Base-by-base conservation (phyloP, 2,329 filamentous ascomycete species). In the Shiraia bambusicola region DNA sequence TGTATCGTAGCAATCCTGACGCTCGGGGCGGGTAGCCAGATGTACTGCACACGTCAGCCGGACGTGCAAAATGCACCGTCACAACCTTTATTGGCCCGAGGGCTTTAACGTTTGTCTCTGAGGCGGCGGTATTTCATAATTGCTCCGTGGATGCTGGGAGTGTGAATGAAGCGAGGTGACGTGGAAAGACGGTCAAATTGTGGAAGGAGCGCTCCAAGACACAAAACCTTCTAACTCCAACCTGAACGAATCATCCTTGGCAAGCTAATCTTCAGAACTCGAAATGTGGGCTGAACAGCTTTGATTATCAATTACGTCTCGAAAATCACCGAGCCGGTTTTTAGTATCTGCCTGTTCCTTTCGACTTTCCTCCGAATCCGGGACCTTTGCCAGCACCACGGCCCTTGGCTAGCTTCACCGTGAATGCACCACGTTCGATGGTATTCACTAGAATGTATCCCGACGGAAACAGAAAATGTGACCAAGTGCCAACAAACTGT, bases 401-500 rank as follows among this genome's bases (percentile, higher is more conserved):
- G 12, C 54, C 56, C 22, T 42, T 56, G 12, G 52, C 50, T 9
- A 62, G 45, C 57, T 68, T 69, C 24, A 69, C 53, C n/a, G 66
- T 56, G 42, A 61, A 69, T 0, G 59, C 66, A 29, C 66, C 66
- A 16, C 65, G 50, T 54, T 69, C 65, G 34, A 69, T 69, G 1
- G 64, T 67, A 43, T 68, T 69, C 32, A 69, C 59, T 14, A 69
- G 48, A 16, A 69, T 59, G 44, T 52, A 65, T 2, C 66, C 66
- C 17, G 59, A 64, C 2, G 60, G 59, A 36, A 61, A 69, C n/a
- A 58, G 34, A 25, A 60, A 65, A 42, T 72, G 72, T 11, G 59
- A 66, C 71, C 71, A 74, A 2, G 65, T 67, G 8, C 70, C 70
- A n/a, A 70, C 66, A 40, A 70, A 74, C 13, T 65, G 53, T 7